phyloP scores from a whole-genome alignment of 2,329 filamentous ascomycete genomes.

The Talaromyces sp. region DNA sequence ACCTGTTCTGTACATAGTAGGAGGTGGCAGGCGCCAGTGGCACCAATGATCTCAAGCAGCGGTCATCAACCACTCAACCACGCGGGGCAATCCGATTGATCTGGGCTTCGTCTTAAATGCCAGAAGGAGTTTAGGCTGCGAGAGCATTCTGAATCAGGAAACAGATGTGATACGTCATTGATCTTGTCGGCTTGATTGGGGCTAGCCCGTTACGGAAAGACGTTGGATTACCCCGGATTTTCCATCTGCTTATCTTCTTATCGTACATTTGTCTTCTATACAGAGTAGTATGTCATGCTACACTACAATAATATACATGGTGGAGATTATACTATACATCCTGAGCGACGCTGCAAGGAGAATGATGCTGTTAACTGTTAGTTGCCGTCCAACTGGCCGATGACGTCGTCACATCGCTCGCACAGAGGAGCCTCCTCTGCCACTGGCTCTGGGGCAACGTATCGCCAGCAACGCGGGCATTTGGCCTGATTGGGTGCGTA shows the following conservation, averaged over 20 bases:
- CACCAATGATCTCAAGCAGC: background rate
- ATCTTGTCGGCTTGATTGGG: background rate
- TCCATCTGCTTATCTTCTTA: background rate
- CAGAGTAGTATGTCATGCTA: background rate
- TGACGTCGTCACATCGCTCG: conserved; percentile 66
- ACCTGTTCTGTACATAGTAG: background rate
- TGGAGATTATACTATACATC: conserved; percentile 6
- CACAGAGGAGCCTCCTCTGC: conserved; percentile 63
- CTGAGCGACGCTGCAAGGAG: background rate
- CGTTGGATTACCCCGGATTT: conserved; percentile 5
- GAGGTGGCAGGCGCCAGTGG: too few relatives aligned
- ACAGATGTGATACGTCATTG: background rate
- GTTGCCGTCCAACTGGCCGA: conserved; percentile 41
- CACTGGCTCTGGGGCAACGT: conserved; percentile 55
- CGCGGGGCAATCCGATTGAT: background rate
- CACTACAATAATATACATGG: background rate
- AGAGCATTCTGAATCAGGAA: background rate
- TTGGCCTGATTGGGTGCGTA: conserved; percentile 59
- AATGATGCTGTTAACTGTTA: background rate
- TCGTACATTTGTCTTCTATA: conserved; percentile 1
- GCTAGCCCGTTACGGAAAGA: background rate
- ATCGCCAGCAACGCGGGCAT: conserved; percentile 87
- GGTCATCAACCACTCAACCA: background rate
- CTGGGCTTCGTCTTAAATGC: background rate
- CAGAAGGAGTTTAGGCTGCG: background rate